phyloP scores from a whole-genome alignment of 257 asterid species.

The Scutellaria barbata region DNA sequence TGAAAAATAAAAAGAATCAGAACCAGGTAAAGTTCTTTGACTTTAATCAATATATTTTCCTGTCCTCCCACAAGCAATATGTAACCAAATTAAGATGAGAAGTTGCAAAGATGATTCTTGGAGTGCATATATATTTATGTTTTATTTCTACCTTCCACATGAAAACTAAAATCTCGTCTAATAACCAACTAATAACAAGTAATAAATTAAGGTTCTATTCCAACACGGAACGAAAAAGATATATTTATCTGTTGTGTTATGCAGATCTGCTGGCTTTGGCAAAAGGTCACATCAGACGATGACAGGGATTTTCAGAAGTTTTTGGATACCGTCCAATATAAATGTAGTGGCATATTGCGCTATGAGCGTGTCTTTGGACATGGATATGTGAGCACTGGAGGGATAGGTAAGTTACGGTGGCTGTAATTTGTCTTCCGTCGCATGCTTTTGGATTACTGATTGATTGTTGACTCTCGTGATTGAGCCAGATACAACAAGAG shows the following conservation, averaged over 20 bases:
- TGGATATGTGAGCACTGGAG: slow-evolving; percentile 99
- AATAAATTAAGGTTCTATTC: too few relatives aligned
- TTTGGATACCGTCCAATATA: slow-evolving; percentile 92
- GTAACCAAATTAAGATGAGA: neutral
- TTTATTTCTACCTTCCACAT: neutral
- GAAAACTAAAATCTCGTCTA: too few relatives aligned
- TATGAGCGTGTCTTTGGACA: slow-evolving; percentile 94
- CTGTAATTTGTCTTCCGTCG: neutral
- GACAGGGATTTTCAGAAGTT: slow-evolving; percentile 88
- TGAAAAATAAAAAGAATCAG: slow-evolving; percentile 83
- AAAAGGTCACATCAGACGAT: slow-evolving; percentile 74
- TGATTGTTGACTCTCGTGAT: slow-evolving; percentile 22
- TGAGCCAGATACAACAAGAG: slow-evolving; percentile 92
- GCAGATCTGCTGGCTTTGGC: slow-evolving; percentile 97
- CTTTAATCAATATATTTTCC: neutral
- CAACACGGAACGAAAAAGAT: too few relatives aligned
- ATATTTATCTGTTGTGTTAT: slow-evolving; percentile 22
- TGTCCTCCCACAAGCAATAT: neutral
- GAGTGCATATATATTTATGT: neutral
- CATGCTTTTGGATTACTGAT: too few relatives aligned
- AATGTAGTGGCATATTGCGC: slow-evolving; percentile 81
- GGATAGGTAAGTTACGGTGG: slow-evolving; percentile 62
- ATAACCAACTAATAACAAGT: too few relatives aligned
- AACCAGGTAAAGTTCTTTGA: slow-evolving; percentile 65
- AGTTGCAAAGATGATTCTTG: neutral